These are phyloP conservation scores for Leishmania tarentolae DNA, from an alignment of 208 protist genomes.

Conservation along the genomic window DNA sequence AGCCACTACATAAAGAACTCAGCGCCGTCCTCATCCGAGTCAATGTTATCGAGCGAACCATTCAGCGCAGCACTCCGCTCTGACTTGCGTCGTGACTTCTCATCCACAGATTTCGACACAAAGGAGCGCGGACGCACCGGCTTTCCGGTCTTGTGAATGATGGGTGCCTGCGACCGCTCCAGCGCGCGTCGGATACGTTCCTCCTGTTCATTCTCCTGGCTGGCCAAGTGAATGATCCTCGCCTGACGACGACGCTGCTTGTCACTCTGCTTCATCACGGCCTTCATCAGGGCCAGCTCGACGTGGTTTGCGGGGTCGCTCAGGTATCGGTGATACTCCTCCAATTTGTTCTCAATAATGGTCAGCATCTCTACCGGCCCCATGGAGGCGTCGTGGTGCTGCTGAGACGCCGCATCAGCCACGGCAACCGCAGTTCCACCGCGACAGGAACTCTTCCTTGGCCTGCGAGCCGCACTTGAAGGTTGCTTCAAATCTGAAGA, in stretches of 20 bases:
- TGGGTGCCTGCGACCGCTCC: conserved; percentile 83
- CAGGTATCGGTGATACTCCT: conserved; percentile 88
- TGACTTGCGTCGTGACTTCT: conserved; percentile 31
- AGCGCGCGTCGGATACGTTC: conserved; percentile 68
- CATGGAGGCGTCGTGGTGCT: conserved; percentile 59
- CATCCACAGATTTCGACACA: conserved; percentile 34
- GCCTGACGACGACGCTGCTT: conserved; percentile 83
- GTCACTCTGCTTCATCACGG: conserved; percentile 83
- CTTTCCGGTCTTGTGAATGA: conserved; percentile 74
- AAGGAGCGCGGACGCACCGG: conserved; percentile 86
- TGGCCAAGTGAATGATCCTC: conserved; percentile 73
- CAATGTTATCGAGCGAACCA: conserved; percentile 34
- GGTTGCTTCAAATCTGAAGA: background rate
- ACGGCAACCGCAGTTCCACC: background rate
- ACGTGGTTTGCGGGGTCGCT: conserved; percentile 63
- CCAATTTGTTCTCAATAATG: conserved; percentile 92
- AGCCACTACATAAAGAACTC: conserved; percentile 42
- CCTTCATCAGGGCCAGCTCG: conserved; percentile 66
- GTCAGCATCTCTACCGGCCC: conserved; percentile 92
- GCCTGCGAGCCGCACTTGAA: background rate
- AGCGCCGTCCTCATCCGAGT: conserved; percentile 42
- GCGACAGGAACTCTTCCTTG: conserved; percentile 7
- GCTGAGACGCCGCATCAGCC: conserved; percentile 4
- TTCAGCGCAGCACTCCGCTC: conserved; percentile 37
- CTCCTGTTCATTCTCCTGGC: conserved; percentile 77